Base-by-base conservation (phyloP, 2,329 filamentous ascomycete species). In the Fusarium brachygibbosum region DNA sequence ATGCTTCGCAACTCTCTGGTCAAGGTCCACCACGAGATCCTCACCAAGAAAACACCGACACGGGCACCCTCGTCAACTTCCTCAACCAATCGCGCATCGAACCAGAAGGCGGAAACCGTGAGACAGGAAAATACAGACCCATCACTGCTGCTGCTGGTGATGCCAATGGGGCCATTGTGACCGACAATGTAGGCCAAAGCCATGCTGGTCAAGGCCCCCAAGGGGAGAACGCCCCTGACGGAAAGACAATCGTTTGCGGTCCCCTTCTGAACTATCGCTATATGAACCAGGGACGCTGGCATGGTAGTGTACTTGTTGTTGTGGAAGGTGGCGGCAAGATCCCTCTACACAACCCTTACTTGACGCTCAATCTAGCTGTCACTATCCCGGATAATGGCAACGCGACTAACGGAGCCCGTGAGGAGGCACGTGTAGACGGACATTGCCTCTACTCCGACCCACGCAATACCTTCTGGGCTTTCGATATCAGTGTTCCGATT, bases 381-480 rank as follows among this genome's bases (percentile, higher is more conserved):
- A 74, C 71, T 12, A 54, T 69, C 28, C 48, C 76, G 14, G 70
- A 77, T 62, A 35, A 74, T 16, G 31, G 35, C 65, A 29, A 75
- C 74, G 23, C 63, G 50, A 76, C 69, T 56, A 74, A 76, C 66
- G 70, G 66, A 54, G 77, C 76, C 1, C 78, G 84, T 55, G 74
- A 82, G 85, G 86, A 86, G 82, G 64, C 40, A 48, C 77, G 72
- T 17, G 62, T 77, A 52, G 71, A 78, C 46, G 71, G 73, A 41
- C 76, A 83, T 79, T 81, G 86, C 85, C 76, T 95, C 81, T 82
- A 91, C 89, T 87, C 91, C 77, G 85, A 91, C 74, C 79, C 81
- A 48, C 81, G 86, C 80, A 82, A 90, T 85, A 98, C 95, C 0
- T 99, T 99, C 79, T 99, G 96, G 96, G 87, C 91, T 59, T 99